These are phyloP conservation scores for Penicillium paradoxum DNA, from an alignment of 495 filamentous ascomycete genomes.

Conservation along the genomic window DNA sequence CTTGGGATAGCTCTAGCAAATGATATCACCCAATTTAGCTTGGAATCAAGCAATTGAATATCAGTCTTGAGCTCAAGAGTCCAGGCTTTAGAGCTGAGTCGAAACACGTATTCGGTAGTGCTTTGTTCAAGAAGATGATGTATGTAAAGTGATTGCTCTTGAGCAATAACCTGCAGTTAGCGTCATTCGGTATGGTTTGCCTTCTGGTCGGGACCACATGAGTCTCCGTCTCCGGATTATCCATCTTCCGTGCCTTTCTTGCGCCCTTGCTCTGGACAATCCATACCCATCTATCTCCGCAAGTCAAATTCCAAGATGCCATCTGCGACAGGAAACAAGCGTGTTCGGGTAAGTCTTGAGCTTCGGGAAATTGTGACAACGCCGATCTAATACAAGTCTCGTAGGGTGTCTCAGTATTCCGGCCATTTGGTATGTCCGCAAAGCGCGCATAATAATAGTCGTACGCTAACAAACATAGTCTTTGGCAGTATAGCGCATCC, in stretches of 20 bases:
- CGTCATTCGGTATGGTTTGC: conserved; percentile 3
- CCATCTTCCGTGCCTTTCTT: neutral
- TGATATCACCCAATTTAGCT: conserved; percentile 42
- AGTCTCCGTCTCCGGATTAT: neutral
- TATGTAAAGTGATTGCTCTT: neutral
- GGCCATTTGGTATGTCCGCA: conserved; percentile 59
- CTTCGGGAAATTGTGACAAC: neutral
- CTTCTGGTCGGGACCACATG: neutral
- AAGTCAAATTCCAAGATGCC: conserved; percentile 41
- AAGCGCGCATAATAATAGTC: neutral
- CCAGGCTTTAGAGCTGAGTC: neutral
- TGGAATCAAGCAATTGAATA: neutral
- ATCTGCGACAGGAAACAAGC: conserved; percentile 51
- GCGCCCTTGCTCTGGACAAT: conserved; percentile 7
- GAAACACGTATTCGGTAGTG: too few relatives aligned
- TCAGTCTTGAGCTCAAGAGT: neutral
- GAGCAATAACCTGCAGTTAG: neutral
- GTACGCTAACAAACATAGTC: conserved; percentile 37
- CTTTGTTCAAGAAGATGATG: neutral
- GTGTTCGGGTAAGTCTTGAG: conserved; percentile 46
- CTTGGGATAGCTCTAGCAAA: conserved; percentile 15
- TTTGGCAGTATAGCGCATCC: conserved; percentile 73
- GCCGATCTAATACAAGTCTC: conserved; percentile 12
- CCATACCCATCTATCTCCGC: neutral
- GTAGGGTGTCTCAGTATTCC: conserved; percentile 66